Percentiles rank a stretch among this genome's conserved stretches.
phyloP scores from a whole-genome alignment of 495 filamentous ascomycete genomes.

The Amphirosellinia nigrospora region DNA sequence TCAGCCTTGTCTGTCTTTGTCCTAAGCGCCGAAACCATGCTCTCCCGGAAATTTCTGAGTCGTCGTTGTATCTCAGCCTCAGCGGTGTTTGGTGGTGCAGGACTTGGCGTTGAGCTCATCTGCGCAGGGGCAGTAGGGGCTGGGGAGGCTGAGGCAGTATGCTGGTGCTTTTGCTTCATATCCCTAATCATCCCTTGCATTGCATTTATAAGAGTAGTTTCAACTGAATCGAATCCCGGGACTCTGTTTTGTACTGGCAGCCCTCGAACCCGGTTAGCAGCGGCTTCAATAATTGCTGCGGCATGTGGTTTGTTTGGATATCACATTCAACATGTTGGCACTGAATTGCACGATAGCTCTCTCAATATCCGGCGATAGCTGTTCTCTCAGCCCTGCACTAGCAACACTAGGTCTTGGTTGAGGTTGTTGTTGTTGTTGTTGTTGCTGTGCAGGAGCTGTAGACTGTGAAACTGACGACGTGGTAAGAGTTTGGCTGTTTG shows the following conservation, averaged over 20 bases:
- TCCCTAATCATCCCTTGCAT: conserved; percentile 39
- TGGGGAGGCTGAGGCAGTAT: conserved; percentile 34
- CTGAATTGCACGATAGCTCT: conserved; percentile 39
- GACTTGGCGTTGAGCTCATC: conserved; percentile 30
- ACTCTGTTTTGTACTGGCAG: conserved; percentile 34
- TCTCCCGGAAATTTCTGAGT: conserved; percentile 35
- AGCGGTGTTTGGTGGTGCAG: conserved; percentile 31
- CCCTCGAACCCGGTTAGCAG: conserved; percentile 37
- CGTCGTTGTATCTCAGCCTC: conserved; percentile 42
- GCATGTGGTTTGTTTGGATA: conserved; percentile 37
- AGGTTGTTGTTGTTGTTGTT: conserved; percentile 20
- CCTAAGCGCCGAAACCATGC: conserved; percentile 38
- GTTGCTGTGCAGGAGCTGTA: conserved; percentile 15
- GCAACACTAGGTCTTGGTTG: conserved; percentile 24
- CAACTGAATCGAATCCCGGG: conserved; percentile 36
- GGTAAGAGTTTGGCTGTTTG: conserved; percentile 30
- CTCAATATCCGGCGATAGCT: conserved; percentile 37
- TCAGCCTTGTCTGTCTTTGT: conserved; percentile 41
- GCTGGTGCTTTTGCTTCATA: conserved; percentile 33
- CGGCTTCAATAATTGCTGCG: conserved; percentile 36
- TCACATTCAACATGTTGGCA: conserved; percentile 35
- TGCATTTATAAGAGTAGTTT: conserved; percentile 37
- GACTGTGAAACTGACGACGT: conserved; percentile 27
- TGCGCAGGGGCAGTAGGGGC: conserved; percentile 18
- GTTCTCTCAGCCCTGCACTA: conserved; percentile 6